Base-by-base conservation (phyloP, 768 basidiomycete genomes). In the Psilocybe sp. region DNA sequence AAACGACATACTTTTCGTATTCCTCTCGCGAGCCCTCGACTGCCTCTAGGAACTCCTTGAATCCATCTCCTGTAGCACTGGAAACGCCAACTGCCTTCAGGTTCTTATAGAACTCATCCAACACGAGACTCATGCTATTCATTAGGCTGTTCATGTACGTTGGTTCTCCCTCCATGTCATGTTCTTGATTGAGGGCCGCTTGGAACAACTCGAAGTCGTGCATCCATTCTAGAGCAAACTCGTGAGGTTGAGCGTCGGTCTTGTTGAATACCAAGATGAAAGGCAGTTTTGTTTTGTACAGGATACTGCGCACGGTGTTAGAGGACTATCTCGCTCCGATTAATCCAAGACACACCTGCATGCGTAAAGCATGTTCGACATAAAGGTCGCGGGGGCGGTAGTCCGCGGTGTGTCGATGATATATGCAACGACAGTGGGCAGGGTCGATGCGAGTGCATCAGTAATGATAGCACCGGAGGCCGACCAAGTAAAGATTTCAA, bases 401-500 rank as follows among this genome's bases (percentile, higher is more conserved):
- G 92, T 93, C 54, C 97, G 78, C 16, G 97, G 97, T 3, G 97
- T 99, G 68, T 99, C 97, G 58, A 99, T 92, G 53, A 99, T 81
- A 63, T 98, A 99, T 13, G 97, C 97, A 33, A 99, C 85, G 32
- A 96, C 92, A 1, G 97, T 87, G 5, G 97, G 97, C 50, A 98
- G 74, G 0, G 94, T 83, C 2, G 92, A 90, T 1, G 97, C 97
- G 37, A 99, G 77, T 14, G 97, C 92, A 63, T 98, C 95, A 37
- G 97, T 99, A 60, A 99, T 98, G 62, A 99, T 99, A 10, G 96
- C 87, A 4, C 97, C 97, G 40, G 95, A 98, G 1, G 97, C 97
- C 0, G 95, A 98, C 97, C 97, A 99, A 44, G 97, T 99, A 65
- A 99, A 99, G 57, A 98, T 99, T 70, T 99, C 97, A 61, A 99